Evolutionary conservation across 805 yeast genomes (phyloP).

Genomic region (Candida caryicola): DNA sequence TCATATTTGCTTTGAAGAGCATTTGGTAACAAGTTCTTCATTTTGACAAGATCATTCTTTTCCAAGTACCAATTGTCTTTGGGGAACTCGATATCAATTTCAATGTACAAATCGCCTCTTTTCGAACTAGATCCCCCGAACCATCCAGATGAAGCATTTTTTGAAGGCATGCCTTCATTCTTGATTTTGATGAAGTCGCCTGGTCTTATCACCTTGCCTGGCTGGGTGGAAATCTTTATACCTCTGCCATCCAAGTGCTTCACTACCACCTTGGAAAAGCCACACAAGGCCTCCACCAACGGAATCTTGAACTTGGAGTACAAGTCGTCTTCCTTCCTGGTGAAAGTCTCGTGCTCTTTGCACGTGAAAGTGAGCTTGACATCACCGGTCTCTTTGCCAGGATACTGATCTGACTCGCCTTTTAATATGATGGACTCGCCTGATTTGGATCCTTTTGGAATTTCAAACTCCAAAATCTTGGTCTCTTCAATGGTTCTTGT

Average conservation of each 20-base stretch:
- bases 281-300: slow-evolving; percentile 80
- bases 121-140: slow-evolving; percentile 21
- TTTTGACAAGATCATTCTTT: slow-evolving; percentile 54
- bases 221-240: slow-evolving; percentile 59
- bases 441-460: slow-evolving; percentile 66
- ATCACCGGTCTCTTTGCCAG: slow-evolving; percentile 75
- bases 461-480: slow-evolving; percentile 71
- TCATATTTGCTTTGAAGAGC: slow-evolving; percentile 24
- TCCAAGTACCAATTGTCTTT: slow-evolving; percentile 82
- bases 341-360: slow-evolving; percentile 47
- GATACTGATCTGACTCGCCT: slow-evolving; percentile 75
- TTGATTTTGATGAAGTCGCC: slow-evolving; percentile 62
- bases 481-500: slow-evolving; percentile 57
- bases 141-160: slow-evolving; percentile 26
- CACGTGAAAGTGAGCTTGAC: slow-evolving; percentile 61
- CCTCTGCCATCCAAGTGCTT: slow-evolving; percentile 80
- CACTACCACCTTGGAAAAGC: slow-evolving; percentile 63
- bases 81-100: slow-evolving; percentile 76
- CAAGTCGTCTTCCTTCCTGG: slow-evolving; percentile 62
- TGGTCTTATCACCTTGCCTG: slow-evolving; percentile 80
- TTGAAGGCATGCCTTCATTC: slow-evolving; percentile 83
- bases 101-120: slow-evolving; percentile 70
- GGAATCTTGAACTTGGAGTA: slow-evolving; percentile 59
- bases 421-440: slow-evolving; percentile 59
- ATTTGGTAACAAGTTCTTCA: slow-evolving; percentile 55